phyloP scores from a whole-genome alignment of 208 protist genomes.

The Trypanosoma brucei region DNA sequence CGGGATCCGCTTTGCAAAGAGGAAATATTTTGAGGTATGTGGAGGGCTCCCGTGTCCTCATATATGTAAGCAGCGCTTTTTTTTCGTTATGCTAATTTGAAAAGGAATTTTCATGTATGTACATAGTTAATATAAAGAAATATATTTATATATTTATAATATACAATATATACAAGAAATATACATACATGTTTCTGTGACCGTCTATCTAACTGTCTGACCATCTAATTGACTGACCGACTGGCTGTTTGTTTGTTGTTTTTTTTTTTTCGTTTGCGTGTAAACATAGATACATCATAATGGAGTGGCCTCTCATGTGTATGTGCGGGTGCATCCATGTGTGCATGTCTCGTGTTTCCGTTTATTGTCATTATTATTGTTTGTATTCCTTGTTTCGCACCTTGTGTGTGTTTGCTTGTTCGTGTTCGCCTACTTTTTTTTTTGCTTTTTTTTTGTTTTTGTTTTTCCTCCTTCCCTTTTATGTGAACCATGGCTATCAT shows the following conservation, averaged over 20 bases:
- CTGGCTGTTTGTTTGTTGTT: not conserved
- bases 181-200: not conserved
- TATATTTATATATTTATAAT: too few relatives aligned
- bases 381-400: not conserved
- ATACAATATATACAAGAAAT: too few relatives aligned
- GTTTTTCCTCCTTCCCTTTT: constrained; percentile 1
- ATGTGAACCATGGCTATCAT: not conserved
- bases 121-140: too few relatives aligned
- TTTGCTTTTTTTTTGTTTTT: not conserved
- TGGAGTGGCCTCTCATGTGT: not conserved
- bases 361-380: not conserved
- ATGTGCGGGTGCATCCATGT: not conserved
- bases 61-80: too few relatives aligned
- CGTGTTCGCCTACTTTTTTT: not conserved
- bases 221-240: not conserved
- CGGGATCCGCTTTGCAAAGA: too few relatives aligned
- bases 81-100: too few relatives aligned
- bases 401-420: not conserved
- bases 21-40: too few relatives aligned
- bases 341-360: not conserved
- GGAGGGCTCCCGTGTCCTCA: too few relatives aligned
- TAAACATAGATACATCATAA: not conserved
- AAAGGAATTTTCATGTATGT: too few relatives aligned
- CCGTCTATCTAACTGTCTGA: not conserved
- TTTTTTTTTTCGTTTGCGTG: not conserved